Base-by-base conservation (phyloP, 2,329 filamentous ascomycete species). In the Torrubiellomyces zombiae region DNA sequence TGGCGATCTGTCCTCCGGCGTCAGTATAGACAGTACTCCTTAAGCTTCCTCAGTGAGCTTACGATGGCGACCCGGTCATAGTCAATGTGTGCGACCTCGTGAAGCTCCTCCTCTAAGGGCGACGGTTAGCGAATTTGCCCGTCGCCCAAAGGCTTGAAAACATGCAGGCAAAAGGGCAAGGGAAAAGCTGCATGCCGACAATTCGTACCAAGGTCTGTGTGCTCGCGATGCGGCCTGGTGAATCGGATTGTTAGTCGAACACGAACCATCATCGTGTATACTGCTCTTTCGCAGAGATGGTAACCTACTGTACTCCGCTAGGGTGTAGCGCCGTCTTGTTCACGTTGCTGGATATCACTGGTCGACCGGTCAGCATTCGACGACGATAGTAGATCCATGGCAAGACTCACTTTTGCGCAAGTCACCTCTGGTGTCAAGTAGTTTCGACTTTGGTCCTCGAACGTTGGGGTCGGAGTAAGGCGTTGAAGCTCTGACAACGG, bases 21-120 rank as follows among this genome's bases (percentile, higher is more conserved):
- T 8, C 18, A 8, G 18, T 8, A 8, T 8, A 19, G n/a, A n/a
- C 8, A 8, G 8, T 8, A 8, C 8, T 8, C 8, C 18, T 19
- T 19, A 11, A 16, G 11, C 13, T 16, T 10, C 16, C n/a, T 14
- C 11, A 18, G 16, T 11, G 11, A 23, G 34, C 80, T 54, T 68
- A 92, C 85, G 65, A 98, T 98, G 36, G 89, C 81, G 47, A 98
- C 89, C 49, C 83, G 79, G 58, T 95, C 80, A 54, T 95, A 98
- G 67, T 98, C 89, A 49, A 98, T 98, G 67, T 98, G 86, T 40
- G 89, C 89, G 49, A 77, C 83, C 58, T 94, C 82, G 57, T 95
- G 85, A 33, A 98, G 78, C 55, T 93, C 82, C 61, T 95, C 83
- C 61, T 98, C 66, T 60, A 37, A 26, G 16, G 17, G 6, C 14